Evolutionary conservation across 352 stramenopile species (phyloP).

Genomic region (Phytophthora pini): DNA sequence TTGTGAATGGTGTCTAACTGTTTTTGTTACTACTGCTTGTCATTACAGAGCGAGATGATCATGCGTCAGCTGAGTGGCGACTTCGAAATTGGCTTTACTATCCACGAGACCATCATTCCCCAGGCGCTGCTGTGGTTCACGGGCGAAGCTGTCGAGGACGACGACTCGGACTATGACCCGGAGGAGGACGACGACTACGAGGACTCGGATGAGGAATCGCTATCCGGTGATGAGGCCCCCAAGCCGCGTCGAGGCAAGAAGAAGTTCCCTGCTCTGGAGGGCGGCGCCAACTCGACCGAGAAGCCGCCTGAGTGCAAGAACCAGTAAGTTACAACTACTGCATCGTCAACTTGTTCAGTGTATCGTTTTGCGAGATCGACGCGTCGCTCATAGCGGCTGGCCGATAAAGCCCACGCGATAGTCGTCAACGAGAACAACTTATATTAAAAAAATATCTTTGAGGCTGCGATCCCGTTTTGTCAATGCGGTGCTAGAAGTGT

Average conservation of each 20-base stretch:
- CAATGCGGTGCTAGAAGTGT: constrained; percentile 5
- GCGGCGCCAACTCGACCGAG: constrained; percentile 66
- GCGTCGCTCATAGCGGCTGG: constrained; percentile 10
- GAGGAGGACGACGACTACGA: constrained; percentile 80
- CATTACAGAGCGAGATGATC: constrained; percentile 78
- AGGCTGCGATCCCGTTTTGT: neutral
- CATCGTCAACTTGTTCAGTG: constrained; percentile 23
- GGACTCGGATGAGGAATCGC: constrained; percentile 70
- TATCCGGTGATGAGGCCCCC: constrained; percentile 60
- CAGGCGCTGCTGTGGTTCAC: constrained; percentile 90
- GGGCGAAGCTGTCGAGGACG: constrained; percentile 77
- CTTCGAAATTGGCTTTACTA: constrained; percentile 88
- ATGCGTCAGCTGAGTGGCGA: constrained; percentile 86
- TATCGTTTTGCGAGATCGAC: constrained; percentile 33
- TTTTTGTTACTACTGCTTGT: constrained; percentile 17
- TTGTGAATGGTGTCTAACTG: constrained; percentile 10
- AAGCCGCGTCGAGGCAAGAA: constrained; percentile 67
- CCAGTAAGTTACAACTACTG: constrained; percentile 61
- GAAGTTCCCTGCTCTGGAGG: constrained; percentile 79
- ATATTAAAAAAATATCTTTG: constrained; percentile 28
- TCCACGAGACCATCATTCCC: constrained; percentile 90
- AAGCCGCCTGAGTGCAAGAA: constrained; percentile 92
- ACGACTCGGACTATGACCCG: constrained; percentile 83
- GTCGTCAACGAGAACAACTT: constrained; percentile 24
- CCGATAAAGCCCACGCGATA: constrained; percentile 26